These are phyloP conservation scores for Rhodocollybia butyracea DNA, from an alignment of 768 basidiomycete genomes.

Conservation along the genomic window DNA sequence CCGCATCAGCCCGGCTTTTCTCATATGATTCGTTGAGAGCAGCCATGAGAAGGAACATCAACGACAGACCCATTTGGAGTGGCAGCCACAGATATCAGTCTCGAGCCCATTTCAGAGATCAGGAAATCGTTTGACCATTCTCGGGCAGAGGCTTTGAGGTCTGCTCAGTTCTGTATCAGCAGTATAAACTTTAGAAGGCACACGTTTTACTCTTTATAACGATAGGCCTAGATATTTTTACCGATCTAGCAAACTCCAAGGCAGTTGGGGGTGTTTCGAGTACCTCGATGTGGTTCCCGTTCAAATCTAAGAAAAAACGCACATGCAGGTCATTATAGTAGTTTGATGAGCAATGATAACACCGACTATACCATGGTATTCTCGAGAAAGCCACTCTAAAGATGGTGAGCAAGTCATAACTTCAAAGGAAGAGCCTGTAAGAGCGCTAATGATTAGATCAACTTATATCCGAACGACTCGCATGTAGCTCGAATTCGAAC, in stretches of 20 bases:
- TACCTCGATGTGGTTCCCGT: conserved; percentile 48
- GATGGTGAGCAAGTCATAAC: neutral
- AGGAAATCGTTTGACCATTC: conserved; percentile 71
- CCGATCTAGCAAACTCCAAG: conserved; percentile 65
- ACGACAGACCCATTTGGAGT: conserved; percentile 76
- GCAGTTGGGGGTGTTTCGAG: conserved; percentile 58
- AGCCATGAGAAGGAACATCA: neutral
- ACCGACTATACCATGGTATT: conserved; percentile 33
- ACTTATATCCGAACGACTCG: no score
- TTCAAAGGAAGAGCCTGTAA: no score
- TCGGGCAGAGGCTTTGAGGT: neutral
- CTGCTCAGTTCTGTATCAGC: neutral
- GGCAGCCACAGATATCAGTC: conserved; percentile 65
- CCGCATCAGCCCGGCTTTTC: conserved; percentile 71
- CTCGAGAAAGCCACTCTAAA: conserved; percentile 31
- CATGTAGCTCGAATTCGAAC: no score
- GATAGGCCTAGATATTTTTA: conserved; percentile 69
- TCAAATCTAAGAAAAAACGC: conserved; percentile 44
- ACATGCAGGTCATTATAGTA: neutral
- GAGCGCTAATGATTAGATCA: no score
- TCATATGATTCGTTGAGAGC: neutral
- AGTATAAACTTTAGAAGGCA: no score
- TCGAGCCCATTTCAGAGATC: conserved; percentile 46
- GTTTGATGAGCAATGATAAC: neutral
- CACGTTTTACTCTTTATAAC: conserved; percentile 61